A percentile compares a stretch with the other conserved stretches of the same genome.
Evolutionary conservation across 2,329 filamentous ascomycete species (phyloP).

Genomic region (Aureobasidium sp.): DNA sequence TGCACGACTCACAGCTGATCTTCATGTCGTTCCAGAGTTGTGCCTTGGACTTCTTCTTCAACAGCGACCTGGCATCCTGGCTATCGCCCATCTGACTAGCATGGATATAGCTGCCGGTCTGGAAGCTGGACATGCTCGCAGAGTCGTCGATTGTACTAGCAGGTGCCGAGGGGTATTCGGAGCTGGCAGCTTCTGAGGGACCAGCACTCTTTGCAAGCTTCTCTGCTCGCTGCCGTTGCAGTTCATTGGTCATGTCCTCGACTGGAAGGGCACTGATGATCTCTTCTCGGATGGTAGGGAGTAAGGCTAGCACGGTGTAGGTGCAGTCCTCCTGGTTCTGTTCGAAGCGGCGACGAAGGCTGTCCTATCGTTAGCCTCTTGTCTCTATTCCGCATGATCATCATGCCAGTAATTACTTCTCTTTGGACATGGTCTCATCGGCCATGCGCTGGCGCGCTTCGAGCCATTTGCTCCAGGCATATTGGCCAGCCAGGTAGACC

Average conservation of each 20-base stretch:
- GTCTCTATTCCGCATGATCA: too few species aligned
- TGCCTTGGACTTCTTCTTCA: constrained; percentile 70
- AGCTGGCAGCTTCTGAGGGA: constrained; percentile 47
- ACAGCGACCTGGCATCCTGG: constrained; percentile 33
- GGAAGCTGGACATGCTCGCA: constrained; percentile 64
- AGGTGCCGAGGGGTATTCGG: constrained; percentile 47
- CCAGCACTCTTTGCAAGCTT: constrained; percentile 53
- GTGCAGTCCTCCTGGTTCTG: constrained; percentile 99
- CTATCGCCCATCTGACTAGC: constrained; percentile 62
- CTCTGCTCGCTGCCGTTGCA: constrained; percentile 85
- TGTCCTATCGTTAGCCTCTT: constrained; percentile 30
- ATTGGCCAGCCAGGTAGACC: constrained; percentile 86
- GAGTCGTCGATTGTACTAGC: constrained; percentile 72
- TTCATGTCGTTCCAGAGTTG: constrained; percentile 98
- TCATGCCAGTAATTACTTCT: constrained; percentile 58
- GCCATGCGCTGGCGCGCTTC: constrained; percentile 95
- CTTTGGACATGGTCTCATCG: constrained; percentile 88
- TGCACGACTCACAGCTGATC: constrained; percentile 64
- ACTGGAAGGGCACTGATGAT: constrained; percentile 82
- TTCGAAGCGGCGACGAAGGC: constrained; percentile 89
- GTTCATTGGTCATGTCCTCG: constrained; percentile 83
- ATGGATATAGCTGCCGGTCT: constrained; percentile 76
- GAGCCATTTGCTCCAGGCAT: constrained; percentile 81
- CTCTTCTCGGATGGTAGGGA: constrained; percentile 85
- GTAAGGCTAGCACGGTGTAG: constrained; percentile 89